Percentiles rank a stretch among this genome's conserved stretches.
Conservation (phyloP, 257 asterid genomes). For the Nicotiana tabacum region DNA sequence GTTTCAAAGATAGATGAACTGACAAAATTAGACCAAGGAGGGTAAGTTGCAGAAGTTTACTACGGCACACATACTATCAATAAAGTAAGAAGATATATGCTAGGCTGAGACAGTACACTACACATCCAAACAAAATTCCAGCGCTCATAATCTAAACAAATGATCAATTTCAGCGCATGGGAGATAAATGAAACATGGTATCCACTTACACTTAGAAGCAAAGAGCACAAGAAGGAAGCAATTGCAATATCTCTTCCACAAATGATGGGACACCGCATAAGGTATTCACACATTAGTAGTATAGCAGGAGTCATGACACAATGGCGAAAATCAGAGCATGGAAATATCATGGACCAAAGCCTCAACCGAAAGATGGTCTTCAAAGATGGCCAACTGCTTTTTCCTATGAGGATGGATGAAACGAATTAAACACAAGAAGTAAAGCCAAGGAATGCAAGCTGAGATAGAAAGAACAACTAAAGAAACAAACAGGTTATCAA, state of each 20-base stretch:
- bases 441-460: background rate
- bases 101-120: background rate
- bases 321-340: conserved; percentile 96
- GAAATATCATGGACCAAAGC: conserved; percentile 92
- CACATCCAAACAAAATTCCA: background rate
- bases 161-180: background rate
- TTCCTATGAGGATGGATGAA: conserved; percentile 35
- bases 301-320: conserved; percentile 85
- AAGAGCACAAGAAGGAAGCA: conserved; percentile 89
- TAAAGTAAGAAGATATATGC: background rate
- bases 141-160: background rate
- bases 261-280: conserved; percentile 66
- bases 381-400: conserved; percentile 86
- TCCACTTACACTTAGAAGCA: conserved; percentile 80
- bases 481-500: conserved; percentile 10
- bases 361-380: conserved; percentile 77
- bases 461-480: conserved; percentile 1
- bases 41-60: background rate
- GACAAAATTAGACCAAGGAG: background rate
- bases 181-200: background rate
- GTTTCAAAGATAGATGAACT: background rate
- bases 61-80: background rate
- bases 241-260: conserved; percentile 70
- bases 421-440: background rate
- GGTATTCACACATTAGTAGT: conserved; percentile 78